Evolutionary conservation across 2,329 filamentous ascomycete genomes (phyloP), one percentile per base, ranked within the genome.

Genomic region (Celoporthe dispersa): DNA sequence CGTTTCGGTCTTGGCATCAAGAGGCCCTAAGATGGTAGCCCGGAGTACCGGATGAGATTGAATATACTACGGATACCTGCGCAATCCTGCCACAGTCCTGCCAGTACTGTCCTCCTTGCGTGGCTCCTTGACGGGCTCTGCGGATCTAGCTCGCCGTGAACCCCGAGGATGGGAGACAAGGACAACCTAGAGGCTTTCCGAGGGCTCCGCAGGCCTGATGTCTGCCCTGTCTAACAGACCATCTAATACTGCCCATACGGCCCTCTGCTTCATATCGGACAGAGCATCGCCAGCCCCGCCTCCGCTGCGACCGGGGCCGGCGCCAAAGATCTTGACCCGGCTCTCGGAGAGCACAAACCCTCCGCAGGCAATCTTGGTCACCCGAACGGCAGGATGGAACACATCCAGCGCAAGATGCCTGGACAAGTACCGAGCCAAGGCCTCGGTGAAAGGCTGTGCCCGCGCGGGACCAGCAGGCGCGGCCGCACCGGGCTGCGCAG

Each of bases 281-380:
- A 69, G 25, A 16, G 33, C 63, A 59, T 31, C 60, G 5, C 53
- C 67, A 14, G 9, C 60, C 6, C 25, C 63, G 1, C n/a, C 68
- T n/a, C 12, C 60, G 3, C 28, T 64, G 9, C 22, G 39, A 41
- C 31, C 28, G 9, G 64, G 48, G 28, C 53, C 28, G 35, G n/a
- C 28, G 25, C 66, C 70, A 55, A 83, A 81, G 19, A 88, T 76
- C 76, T 89, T 89, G 28, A 89, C 65, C 37, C 85, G 80, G 14
- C 79, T 83, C 71, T 87, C 86, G 0, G 84, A 84, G 14, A 89
- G 77, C 51, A 85, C 84, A 68, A 89, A 90, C 0, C 86, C 86
- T 0, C 83, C 84, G 70, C 86, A 89, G 0, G 85, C 86, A 37
- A 89, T 81, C 72, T 87, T 86, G 16, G 79, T 79, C 33, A 89